Conservation (phyloP, 257 asterid genomes). For the Nicotiana paniculata region DNA sequence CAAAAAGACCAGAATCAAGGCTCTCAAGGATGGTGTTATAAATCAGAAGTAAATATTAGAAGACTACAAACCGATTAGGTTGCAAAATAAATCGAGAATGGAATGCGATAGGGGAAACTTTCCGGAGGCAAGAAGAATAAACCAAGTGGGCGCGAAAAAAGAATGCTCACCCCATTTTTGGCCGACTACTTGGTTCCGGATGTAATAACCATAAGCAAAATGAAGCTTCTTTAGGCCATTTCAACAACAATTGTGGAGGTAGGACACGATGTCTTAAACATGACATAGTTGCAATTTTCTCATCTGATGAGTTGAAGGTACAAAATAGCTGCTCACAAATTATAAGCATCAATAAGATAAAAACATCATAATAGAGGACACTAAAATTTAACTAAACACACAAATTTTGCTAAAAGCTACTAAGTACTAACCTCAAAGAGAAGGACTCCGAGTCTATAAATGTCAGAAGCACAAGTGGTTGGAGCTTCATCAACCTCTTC, state of each 20-base stretch:
- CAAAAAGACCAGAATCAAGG: not conserved
- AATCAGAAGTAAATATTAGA: not conserved
- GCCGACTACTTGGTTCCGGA: conserved; percentile 84
- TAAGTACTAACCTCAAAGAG: conserved; percentile 86
- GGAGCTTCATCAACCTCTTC: conserved; percentile 62
- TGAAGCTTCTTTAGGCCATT: conserved; percentile 97
- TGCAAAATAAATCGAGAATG: not conserved
- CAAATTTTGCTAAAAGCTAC: not conserved
- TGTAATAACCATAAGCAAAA: conserved; percentile 95
- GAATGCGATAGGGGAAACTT: not conserved
- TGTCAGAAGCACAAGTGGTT: conserved; percentile 66
- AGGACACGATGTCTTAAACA: conserved; percentile 85
- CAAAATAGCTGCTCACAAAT: conserved; percentile 64
- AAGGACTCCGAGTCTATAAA: conserved; percentile 85
- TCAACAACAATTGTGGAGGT: conserved; percentile 86
- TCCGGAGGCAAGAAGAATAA: not conserved
- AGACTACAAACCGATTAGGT: not conserved
- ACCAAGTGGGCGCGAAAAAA: not conserved
- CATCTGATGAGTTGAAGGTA: conserved; percentile 56
- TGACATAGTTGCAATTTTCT: conserved; percentile 69
- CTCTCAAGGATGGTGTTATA: not conserved
- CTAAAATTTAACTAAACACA: not conserved
- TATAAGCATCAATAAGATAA: conserved; percentile 7
- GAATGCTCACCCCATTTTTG: conserved; percentile 57
- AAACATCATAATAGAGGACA: not conserved